phyloP scores from a whole-genome alignment of 805 yeast species.

The Metschnikowia arizonensis region DNA sequence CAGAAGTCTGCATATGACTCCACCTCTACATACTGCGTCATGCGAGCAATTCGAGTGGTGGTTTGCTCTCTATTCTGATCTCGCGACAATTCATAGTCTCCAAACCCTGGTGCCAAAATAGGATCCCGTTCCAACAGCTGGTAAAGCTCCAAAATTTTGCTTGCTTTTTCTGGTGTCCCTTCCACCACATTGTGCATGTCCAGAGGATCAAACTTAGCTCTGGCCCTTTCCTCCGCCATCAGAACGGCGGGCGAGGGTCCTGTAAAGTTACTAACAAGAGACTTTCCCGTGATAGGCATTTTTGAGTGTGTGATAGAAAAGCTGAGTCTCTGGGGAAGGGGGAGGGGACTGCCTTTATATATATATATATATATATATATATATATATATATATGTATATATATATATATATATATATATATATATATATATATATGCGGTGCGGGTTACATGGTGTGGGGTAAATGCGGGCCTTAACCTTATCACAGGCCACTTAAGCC shows the following conservation, averaged over 20 bases:
- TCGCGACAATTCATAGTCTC: conserved; percentile 32
- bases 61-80: conserved; percentile 31
- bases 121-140: conserved; percentile 39
- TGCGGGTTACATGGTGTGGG: conserved; percentile 6
- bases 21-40: conserved; percentile 34
- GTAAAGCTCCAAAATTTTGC: conserved; percentile 26
- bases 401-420: no score
- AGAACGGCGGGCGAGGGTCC: conserved; percentile 34
- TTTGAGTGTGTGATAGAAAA: neutral
- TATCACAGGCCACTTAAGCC: conserved; percentile 4
- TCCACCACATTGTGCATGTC: conserved; percentile 41
- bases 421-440: conserved; percentile 4
- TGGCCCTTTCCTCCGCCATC: conserved; percentile 32
- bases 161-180: conserved; percentile 35
- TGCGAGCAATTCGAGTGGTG: conserved; percentile 31
- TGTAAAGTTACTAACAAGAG: conserved; percentile 21
- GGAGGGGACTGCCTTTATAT: no score
- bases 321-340: neutral
- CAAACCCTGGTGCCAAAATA: conserved; percentile 25
- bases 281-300: conserved; percentile 21
- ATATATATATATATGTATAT: no score
- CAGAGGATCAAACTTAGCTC: conserved; percentile 30
- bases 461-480: conserved; percentile 3
- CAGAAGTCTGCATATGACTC: conserved; percentile 30
- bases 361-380: no score